A percentile compares a stretch with the other conserved stretches of the same genome.
These are phyloP conservation scores for Agroathelia rolfsii DNA, from an alignment of 1,284 basidiomycete species.

Conservation along the genomic window DNA sequence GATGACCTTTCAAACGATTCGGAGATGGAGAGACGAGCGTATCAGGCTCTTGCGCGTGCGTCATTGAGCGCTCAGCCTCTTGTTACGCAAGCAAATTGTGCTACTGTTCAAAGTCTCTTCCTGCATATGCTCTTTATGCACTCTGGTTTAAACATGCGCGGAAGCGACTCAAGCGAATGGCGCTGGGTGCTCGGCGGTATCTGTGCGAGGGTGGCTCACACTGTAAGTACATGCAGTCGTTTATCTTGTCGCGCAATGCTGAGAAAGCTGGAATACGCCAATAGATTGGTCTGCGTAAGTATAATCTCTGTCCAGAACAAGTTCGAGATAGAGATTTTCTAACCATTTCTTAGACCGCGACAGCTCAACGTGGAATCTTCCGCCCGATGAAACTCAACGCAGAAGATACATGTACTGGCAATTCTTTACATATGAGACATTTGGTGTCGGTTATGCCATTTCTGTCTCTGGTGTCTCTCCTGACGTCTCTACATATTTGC, in stretches of 20 bases:
- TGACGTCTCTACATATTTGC: conserved; percentile 2
- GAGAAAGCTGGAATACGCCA: conserved; percentile 2
- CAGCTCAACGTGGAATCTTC: conserved; percentile 37
- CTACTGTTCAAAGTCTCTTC: conserved; percentile 40
- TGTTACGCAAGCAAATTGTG: conserved; percentile 30
- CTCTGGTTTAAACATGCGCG: too few relatives aligned
- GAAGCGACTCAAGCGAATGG: conserved; percentile 30
- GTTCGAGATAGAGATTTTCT: too few relatives aligned
- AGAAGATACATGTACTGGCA: conserved; percentile 48
- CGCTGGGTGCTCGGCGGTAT: conserved; percentile 40
- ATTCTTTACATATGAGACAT: conserved; percentile 38
- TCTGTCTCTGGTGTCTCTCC: too few relatives aligned
- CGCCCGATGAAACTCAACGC: conserved; percentile 35
- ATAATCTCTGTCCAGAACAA: background rate
- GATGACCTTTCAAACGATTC: conserved; percentile 21
- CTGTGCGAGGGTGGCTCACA: conserved; percentile 30
- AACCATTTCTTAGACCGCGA: conserved; percentile 55
- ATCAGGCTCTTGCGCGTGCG: conserved; percentile 34
- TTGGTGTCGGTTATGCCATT: conserved; percentile 34
- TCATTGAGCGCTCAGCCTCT: conserved; percentile 36
- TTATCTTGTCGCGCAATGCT: conserved; percentile 1
- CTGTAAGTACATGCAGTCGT: conserved; percentile 23
- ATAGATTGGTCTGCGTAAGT: conserved; percentile 47
- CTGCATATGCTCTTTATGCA: conserved; percentile 34
- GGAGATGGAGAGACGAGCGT: conserved; percentile 26